Evolutionary conservation across 768 basidiomycete species (phyloP).

Genomic region (Leccinum boreale): DNA sequence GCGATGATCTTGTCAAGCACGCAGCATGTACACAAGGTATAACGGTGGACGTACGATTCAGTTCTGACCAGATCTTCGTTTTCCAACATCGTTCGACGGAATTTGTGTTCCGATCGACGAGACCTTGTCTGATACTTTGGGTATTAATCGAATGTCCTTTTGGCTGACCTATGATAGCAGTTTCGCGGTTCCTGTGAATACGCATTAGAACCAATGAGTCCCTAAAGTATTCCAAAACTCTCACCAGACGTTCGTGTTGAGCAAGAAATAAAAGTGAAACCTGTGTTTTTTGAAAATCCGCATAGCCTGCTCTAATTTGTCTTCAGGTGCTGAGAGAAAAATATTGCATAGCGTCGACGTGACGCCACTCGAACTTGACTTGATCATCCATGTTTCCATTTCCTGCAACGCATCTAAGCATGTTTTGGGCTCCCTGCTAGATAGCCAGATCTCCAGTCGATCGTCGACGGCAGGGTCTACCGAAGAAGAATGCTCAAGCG

Average conservation of each 20-base stretch:
- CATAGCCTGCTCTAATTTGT: neutral
- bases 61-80: neutral
- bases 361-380: neutral
- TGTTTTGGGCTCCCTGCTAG: neutral
- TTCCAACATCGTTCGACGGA: neutral
- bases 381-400: neutral
- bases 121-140: neutral
- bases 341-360: neutral
- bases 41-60: neutral
- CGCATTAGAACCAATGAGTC: neutral
- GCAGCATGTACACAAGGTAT: neutral
- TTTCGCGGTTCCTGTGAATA: neutral
- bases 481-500: neutral
- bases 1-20: neutral
- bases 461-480: neutral
- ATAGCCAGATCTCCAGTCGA: neutral
- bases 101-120: neutral
- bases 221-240: neutral
- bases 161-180: neutral
- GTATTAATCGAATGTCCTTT: neutral
- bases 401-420: neutral
- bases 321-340: neutral
- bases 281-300: neutral
- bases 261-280: neutral
- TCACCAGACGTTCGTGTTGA: neutral